Evolutionary conservation across 345 rosid genomes (phyloP).

Genomic region (Rhodomyrtus tomentosa): DNA sequence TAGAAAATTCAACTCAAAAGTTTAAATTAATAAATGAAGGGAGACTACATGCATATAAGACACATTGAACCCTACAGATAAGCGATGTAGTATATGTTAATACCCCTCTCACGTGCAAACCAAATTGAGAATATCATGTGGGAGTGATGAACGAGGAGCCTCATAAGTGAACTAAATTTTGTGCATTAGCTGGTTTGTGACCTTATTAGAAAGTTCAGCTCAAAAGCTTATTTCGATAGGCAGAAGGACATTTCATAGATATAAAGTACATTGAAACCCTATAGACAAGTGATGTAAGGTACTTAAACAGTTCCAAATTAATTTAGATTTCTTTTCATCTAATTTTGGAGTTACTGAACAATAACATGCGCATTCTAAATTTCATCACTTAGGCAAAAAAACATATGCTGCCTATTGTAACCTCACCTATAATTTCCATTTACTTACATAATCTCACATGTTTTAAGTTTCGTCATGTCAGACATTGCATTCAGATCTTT

Average conservation of each 20-base stretch:
- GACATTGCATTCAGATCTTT: neutral
- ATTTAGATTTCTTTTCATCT: neutral
- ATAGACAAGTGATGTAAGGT: neutral
- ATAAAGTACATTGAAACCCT: neutral
- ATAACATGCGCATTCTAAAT: neutral
- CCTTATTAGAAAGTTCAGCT: neutral
- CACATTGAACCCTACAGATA: neutral
- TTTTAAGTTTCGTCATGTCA: neutral
- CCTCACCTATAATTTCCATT: neutral
- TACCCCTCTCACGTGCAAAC: neutral
- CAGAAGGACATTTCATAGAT: neutral
- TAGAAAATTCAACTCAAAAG: neutral
- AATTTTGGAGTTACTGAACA: neutral
- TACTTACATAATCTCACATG: neutral
- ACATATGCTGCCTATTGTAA: neutral
- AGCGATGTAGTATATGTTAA: neutral
- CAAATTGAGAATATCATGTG: neutral
- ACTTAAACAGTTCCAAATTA: neutral
- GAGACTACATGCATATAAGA: neutral
- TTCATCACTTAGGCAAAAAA: neutral
- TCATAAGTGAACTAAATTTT: neutral
- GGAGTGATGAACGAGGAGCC: neutral
- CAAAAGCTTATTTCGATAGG: neutral
- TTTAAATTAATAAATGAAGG: neutral
- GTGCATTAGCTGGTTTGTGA: neutral